Conservation (phyloP, 2,329 filamentous ascomycete species). For the Neoascochyta sp. region DNA sequence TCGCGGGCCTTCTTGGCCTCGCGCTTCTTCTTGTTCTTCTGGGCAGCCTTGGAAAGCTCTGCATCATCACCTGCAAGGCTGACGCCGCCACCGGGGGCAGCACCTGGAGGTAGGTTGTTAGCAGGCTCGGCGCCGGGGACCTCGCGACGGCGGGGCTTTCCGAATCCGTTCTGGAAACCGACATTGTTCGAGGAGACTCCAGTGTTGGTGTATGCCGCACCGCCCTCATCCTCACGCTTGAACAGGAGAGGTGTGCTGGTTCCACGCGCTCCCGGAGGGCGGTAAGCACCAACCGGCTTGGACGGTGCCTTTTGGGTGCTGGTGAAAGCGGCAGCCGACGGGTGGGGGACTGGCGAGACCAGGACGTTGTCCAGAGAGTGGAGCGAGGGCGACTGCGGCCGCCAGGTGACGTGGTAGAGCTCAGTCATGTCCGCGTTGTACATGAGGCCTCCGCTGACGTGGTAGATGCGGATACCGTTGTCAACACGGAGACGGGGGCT, state of each 20-base stretch:
- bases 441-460: constrained; percentile 82
- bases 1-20: constrained; percentile 89
- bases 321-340: constrained; percentile 77
- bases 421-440: constrained; percentile 95
- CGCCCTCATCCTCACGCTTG: constrained; percentile 96
- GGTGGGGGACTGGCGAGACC: constrained; percentile 71
- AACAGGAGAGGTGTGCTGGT: constrained; percentile 86
- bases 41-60: constrained; percentile 73
- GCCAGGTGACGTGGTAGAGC: constrained; percentile 84
- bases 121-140: constrained; percentile 82
- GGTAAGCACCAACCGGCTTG: constrained; percentile 95
- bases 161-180: constrained; percentile 71
- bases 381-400: constrained; percentile 64
- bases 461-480: constrained; percentile 94
- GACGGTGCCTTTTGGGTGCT: constrained; percentile 88
- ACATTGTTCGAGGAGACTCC: constrained; percentile 62
- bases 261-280: constrained; percentile 88
- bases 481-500: constrained; percentile 93
- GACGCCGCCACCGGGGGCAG: constrained; percentile 63
- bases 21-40: constrained; percentile 99
- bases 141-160: constrained; percentile 65
- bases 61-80: constrained; percentile 64
- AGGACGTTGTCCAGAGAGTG: constrained; percentile 68
- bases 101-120: constrained; percentile 62
- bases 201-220: constrained; percentile 80